Base-by-base conservation (phyloP, 2,329 filamentous ascomycete genomes). In the Madurella mycetomatis region DNA sequence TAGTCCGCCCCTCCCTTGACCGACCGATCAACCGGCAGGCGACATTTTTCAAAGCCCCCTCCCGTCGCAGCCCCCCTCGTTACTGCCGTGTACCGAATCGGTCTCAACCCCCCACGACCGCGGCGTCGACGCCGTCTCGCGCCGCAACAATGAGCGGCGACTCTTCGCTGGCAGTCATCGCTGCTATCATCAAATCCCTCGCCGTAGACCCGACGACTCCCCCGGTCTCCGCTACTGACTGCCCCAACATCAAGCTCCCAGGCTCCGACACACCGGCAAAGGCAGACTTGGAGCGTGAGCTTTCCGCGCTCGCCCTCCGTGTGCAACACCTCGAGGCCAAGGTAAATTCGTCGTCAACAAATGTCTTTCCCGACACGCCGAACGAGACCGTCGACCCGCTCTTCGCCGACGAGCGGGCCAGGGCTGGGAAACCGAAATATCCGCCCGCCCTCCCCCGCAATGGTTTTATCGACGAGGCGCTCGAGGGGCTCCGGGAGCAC, bases 401-500 rank as follows among this genome's bases (percentile, higher is more conserved):
- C 43, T 83, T 86, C 67, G 77, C 76, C 65, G 79, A 83, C 63
- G 80, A 72, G 81, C 60, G 65, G 69, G 51, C 34, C 52, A 60
- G 57, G 41, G 50, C 54, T 31, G 48, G 59, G 50, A 58, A 65
- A 51, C 51, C 63, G 43, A 60, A 60, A 54, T 66, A 65, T 43
- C 45, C 60, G 47, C 50, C 50, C 54, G 61, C 52, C 39, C 57
- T 64, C 41, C 62, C 62, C 30, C 62, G 48, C 40, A 67, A 69
- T 55, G 66, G 65, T 43, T 60, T 62, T 47, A 54, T 60, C 17
- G 62, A 91, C 67, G 87, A 92, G 73, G 88, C 92, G 69, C 86
- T 95, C 64, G 85, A 87, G 71, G 88, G 89, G 60, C 79, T 96
- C 62, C 87, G 88, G 65, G 91, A 96, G 65, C 90, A 96, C 72